phyloP scores from a whole-genome alignment of 1,139 yeast species.

The Blastobotrys malaysiensis region DNA sequence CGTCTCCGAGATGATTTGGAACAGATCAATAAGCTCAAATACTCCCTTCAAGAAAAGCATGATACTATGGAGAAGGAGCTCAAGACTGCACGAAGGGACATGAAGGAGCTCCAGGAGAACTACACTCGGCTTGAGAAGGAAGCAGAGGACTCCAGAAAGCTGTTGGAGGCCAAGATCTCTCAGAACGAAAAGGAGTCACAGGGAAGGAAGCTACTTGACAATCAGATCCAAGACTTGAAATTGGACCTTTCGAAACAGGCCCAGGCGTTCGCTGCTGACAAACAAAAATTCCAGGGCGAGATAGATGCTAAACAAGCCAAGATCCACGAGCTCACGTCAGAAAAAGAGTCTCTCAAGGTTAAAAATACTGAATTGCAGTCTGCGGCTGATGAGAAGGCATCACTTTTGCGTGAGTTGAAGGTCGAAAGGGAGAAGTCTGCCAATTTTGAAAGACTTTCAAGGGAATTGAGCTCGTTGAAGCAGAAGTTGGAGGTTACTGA shows the following conservation, averaged over 20 bases:
- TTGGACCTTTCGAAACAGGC: slow-evolving; percentile 26
- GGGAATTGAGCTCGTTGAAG: slow-evolving; percentile 35
- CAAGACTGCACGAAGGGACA: slow-evolving; percentile 22
- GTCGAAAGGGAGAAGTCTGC: slow-evolving; percentile 20
- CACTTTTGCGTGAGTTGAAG: slow-evolving; percentile 22
- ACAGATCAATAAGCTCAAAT: slow-evolving; percentile 19
- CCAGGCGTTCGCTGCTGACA: slow-evolving; percentile 21
- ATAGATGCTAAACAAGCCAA: slow-evolving; percentile 24
- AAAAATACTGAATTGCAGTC: slow-evolving; percentile 14
- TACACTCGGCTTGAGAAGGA: slow-evolving; percentile 28
- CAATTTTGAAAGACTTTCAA: slow-evolving; percentile 18
- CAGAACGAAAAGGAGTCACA: slow-evolving; percentile 23
- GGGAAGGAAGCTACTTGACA: slow-evolving; percentile 22
- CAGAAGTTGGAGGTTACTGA: slow-evolving; percentile 36
- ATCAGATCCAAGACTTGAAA: slow-evolving; percentile 22
- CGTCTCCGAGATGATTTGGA: slow-evolving; percentile 23
- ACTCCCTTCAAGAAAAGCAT: slow-evolving; percentile 18
- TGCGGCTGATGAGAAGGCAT: slow-evolving; percentile 20
- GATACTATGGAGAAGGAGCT: slow-evolving; percentile 17
- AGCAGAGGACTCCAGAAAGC: slow-evolving; percentile 23
- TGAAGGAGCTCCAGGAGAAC: slow-evolving; percentile 24
- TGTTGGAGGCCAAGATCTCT: slow-evolving; percentile 28
- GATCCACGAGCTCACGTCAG: slow-evolving; percentile 22
- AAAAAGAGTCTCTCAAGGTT: slow-evolving; percentile 19
- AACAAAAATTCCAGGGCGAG: slow-evolving; percentile 22